Percentiles rank a stretch among this genome's conserved stretches.
Evolutionary conservation across 1,139 yeast genomes (phyloP).

Genomic region (Blastobotrys buckinghamii): DNA sequence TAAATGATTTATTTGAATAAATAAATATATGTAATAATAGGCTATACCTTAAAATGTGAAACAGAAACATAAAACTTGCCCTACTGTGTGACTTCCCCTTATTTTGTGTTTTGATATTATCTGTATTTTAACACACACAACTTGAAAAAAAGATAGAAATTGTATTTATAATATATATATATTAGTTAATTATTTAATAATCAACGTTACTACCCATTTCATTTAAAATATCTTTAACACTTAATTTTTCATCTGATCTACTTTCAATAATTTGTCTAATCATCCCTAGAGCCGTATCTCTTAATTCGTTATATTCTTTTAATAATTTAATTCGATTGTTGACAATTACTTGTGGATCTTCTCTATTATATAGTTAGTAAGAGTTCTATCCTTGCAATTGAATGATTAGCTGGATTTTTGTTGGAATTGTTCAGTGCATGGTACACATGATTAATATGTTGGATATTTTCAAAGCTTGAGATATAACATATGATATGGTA

Average conservation of each 20-base stretch:
- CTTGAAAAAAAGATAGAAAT: neutral
- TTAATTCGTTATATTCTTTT: constrained; percentile 44
- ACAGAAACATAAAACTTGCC: too few relatives aligned
- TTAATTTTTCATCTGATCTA: constrained; percentile 32
- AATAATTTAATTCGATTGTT: constrained; percentile 42
- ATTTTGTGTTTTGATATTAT: too few relatives aligned
- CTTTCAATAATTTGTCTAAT: constrained; percentile 49
- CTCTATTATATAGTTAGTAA: neutral
- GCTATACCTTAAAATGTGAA: too few relatives aligned
- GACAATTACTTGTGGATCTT: constrained; percentile 30
- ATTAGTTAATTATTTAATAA: neutral
- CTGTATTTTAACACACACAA: too few relatives aligned
- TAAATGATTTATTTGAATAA: too few relatives aligned
- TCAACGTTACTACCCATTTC: constrained; percentile 26
- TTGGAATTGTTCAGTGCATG: too few relatives aligned
- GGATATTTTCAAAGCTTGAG: too few relatives aligned
- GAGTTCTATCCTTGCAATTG: too few relatives aligned
- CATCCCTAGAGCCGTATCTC: constrained; percentile 46
- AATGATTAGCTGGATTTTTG: neutral
- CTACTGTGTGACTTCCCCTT: too few relatives aligned
- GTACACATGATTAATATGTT: too few relatives aligned
- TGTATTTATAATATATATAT: neutral
- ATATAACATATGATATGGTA: too few relatives aligned
- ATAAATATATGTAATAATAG: too few relatives aligned
- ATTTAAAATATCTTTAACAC: constrained; percentile 38